A percentile compares a stretch with the other conserved stretches of the same genome.
Evolutionary conservation across 148 eudicot genomes (phyloP).

Genomic region (Camellia japonica): DNA sequence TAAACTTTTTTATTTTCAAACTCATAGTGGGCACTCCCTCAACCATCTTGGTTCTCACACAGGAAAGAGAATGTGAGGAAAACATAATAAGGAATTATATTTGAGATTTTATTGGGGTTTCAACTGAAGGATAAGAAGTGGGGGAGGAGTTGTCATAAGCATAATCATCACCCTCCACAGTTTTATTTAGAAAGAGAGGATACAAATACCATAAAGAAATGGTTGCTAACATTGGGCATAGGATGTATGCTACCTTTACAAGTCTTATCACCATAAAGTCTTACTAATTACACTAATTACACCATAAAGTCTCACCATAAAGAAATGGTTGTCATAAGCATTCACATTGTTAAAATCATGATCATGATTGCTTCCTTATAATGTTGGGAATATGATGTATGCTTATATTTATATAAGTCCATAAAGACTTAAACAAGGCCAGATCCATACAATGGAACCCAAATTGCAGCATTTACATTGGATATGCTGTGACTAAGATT

Average conservation of each 20-base stretch:
- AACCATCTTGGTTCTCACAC: background rate
- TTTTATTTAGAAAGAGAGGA: background rate
- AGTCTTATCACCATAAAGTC: background rate
- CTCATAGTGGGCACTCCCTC: background rate
- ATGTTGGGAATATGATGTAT: background rate
- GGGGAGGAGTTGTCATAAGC: background rate
- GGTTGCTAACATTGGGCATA: no score
- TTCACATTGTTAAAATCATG: background rate
- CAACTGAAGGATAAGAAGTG: background rate
- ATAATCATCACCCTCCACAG: background rate
- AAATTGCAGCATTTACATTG: background rate
- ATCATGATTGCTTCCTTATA: background rate
- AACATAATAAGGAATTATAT: background rate
- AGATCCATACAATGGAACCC: conserved; percentile 1
- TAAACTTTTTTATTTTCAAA: background rate
- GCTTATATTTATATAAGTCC: background rate
- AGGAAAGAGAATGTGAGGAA: background rate
- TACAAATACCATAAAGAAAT: background rate
- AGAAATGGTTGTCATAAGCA: no score
- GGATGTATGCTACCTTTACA: background rate
- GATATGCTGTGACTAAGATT: background rate
- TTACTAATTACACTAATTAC: background rate
- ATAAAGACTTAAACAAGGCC: background rate
- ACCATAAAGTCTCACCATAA: no score
- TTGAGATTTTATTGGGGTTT: background rate